Evolutionary conservation across 805 yeast species (phyloP).

Genomic region (Ogataea trehaloabstinens): DNA sequence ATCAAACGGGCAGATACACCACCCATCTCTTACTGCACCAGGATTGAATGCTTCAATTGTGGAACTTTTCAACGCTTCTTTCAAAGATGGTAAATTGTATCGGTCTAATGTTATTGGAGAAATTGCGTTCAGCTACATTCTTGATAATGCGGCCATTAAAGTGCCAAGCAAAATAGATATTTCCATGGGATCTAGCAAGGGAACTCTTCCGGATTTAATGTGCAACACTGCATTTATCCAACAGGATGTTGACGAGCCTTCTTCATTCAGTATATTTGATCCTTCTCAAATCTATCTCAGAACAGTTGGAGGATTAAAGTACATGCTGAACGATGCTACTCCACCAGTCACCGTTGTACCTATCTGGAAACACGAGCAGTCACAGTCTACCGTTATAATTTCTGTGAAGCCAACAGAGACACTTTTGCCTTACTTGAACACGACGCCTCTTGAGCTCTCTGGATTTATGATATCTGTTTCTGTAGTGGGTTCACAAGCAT

Average conservation of each 20-base stretch:
- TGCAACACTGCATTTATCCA: slow-evolving; percentile 56
- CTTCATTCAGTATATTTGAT: slow-evolving; percentile 39
- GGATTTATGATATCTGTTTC: slow-evolving; percentile 63
- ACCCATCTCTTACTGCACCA: slow-evolving; percentile 49
- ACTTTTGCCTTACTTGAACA: slow-evolving; percentile 33
- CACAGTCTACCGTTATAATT: slow-evolving; percentile 82
- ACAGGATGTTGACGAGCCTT: slow-evolving; percentile 28
- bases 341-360: slow-evolving; percentile 77
- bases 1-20: slow-evolving; percentile 40
- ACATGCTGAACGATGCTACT: slow-evolving; percentile 49
- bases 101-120: slow-evolving; percentile 77
- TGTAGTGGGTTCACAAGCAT: slow-evolving; percentile 57
- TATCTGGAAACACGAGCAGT: slow-evolving; percentile 84
- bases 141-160: slow-evolving; percentile 28
- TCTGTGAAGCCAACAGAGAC: slow-evolving; percentile 57
- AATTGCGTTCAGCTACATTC: slow-evolving; percentile 71
- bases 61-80: slow-evolving; percentile 77
- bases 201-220: slow-evolving; percentile 43
- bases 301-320: slow-evolving; percentile 80
- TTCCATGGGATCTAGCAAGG: slow-evolving; percentile 37
- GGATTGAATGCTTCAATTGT: slow-evolving; percentile 82
- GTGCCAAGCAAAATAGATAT: slow-evolving; percentile 43
- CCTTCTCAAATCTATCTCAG: slow-evolving; percentile 54
- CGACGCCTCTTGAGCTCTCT: slow-evolving; percentile 44
- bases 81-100: slow-evolving; percentile 61